Base-by-base conservation (phyloP, 1,284 basidiomycete genomes). In the Ganoderma lingzhi region DNA sequence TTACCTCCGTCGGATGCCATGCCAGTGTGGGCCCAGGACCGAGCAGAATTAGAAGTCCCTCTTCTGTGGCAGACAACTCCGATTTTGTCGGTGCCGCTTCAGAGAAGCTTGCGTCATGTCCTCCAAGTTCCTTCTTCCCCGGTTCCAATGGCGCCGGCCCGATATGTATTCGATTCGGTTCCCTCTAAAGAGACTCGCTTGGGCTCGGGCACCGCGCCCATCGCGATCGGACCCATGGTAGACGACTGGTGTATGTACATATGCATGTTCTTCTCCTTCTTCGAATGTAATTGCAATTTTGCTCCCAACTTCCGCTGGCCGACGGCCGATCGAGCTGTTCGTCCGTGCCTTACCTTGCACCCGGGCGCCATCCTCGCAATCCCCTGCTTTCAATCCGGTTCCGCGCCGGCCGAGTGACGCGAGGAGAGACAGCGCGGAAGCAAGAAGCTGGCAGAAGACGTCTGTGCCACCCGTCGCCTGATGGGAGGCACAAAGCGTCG, bases 361-460 rank as follows among this genome's bases (percentile, higher is more conserved):
- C 35, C 35, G 23, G 23, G 23, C 23, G 35, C 35, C 35, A 35
- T 35, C 35, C 35, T 35, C 4, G 35, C 1, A 8, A 35, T 8
- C 35, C 35, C 8, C 4, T 5, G 35, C 35, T 8, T 35, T 35
- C 4, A 8, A 35, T 8, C 35, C 35, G 35, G 35, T 5, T 35
- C 4, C 35, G 8, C 35, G 35, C 35, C 35, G 8, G 35, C 35
- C 35, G 35, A 35, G 35, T 32, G 53, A 39, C 56, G 8, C 8
- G 56, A 59, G 35, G 19, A 39, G 56, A 59, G n/a, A 8, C 35
- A 59, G 19, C 14, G 2, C 15, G 9, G 56, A 59, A 39, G 19
- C 55, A 56, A n/a, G 55, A 35, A 56, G 15, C 28, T 32, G 55
- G 17, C 32, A 56, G 55, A 56, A 56, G 55, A 56, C 55, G 32